A percentile compares a stretch with the other conserved stretches of the same genome.
These are phyloP conservation scores for Hypocreales sp. DNA, from an alignment of 2,329 filamentous ascomycete species.

Conservation along the genomic window DNA sequence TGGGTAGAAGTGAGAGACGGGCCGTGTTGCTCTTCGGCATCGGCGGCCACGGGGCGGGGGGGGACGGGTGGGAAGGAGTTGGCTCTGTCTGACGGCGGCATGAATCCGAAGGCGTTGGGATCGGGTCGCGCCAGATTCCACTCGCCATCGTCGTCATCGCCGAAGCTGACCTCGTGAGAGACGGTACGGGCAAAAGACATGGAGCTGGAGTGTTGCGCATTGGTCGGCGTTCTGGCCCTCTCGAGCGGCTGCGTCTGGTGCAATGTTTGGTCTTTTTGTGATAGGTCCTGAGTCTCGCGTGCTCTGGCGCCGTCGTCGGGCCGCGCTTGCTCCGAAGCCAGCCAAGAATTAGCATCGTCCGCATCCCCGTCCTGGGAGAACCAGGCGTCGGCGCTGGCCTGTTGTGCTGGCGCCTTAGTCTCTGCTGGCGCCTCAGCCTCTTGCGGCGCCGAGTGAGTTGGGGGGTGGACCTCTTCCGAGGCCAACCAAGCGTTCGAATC, in stretches of 20 bases:
- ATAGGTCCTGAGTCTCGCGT: too few species aligned
- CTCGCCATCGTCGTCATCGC: conserved; percentile 42
- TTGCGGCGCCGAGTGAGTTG: not conserved
- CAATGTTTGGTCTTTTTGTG: too few species aligned
- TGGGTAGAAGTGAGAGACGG: conserved; percentile 31
- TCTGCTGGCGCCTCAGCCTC: too few species aligned
- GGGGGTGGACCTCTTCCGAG: not conserved
- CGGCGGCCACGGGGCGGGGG: conserved; percentile 16
- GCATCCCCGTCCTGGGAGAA: too few species aligned
- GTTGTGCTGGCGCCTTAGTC: too few species aligned
- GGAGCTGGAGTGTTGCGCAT: conserved; percentile 41
- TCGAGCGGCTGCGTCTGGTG: too few species aligned
- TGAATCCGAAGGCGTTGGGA: conserved; percentile 43
- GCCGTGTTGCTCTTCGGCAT: conserved; percentile 13
- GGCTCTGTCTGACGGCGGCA: conserved; percentile 39
- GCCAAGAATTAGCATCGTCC: too few species aligned
- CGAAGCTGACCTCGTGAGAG: conserved; percentile 44
- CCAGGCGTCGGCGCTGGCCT: too few species aligned
- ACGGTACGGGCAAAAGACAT: conserved; percentile 50
- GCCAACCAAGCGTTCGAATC: too few species aligned
- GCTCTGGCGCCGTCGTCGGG: too few species aligned
- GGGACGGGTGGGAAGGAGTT: conserved; percentile 49
- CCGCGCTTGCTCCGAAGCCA: conserved; percentile 1
- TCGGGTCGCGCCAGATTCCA: conserved; percentile 36
- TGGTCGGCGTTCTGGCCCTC: conserved; percentile 11